phyloP scores from a whole-genome alignment of 148 eudicot species.

The Polygonum aviculare region DNA sequence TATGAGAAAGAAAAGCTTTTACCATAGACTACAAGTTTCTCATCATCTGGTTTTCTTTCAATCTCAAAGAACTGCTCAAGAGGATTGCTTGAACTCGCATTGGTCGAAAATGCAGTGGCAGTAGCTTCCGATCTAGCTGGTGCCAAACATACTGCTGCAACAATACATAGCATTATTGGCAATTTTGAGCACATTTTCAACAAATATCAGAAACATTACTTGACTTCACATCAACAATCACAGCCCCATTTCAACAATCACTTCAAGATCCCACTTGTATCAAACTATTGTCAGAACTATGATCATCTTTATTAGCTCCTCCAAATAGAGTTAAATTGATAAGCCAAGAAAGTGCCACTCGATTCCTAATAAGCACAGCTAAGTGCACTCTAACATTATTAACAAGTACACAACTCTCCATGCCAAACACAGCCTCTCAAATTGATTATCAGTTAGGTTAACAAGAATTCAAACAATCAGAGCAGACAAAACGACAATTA shows the following conservation, averaged over 20 bases:
- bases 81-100: conserved; percentile 33
- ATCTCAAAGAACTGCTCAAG: conserved; percentile 58
- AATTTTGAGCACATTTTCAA: background rate
- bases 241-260: too few relatives aligned
- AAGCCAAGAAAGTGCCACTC: background rate
- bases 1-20: conserved; percentile 10
- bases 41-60: conserved; percentile 46
- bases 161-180: background rate
- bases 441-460: background rate
- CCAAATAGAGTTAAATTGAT: too few relatives aligned
- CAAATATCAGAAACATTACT: background rate
- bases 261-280: too few relatives aligned
- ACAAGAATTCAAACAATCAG: background rate
- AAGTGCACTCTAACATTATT: background rate
- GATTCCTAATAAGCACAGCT: background rate
- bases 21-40: conserved; percentile 58
- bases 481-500: background rate
- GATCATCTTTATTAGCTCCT: too few relatives aligned
- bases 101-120: conserved; percentile 34
- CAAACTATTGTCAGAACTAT: too few relatives aligned
- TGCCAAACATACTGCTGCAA: conserved; percentile 25
- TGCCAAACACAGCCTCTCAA: background rate
- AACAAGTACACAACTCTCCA: background rate
- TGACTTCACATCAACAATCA: too few relatives aligned
- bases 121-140: conserved; percentile 11